These are phyloP conservation scores for Botryotinia narcissicola DNA, from an alignment of 2,329 filamentous ascomycete genomes.

Conservation along the genomic window DNA sequence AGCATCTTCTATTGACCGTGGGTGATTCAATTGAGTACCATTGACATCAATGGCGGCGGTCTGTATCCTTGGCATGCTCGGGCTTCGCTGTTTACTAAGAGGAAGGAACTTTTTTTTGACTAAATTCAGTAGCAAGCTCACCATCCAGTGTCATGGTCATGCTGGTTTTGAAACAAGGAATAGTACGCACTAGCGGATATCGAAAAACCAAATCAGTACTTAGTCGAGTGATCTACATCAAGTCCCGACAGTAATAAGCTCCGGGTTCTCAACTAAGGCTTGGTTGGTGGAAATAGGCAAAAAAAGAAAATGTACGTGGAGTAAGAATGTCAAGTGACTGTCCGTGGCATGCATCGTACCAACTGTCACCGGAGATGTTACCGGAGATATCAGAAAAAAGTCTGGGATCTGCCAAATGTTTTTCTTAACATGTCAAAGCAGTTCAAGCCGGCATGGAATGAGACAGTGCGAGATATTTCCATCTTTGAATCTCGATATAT, in stretches of 20 bases:
- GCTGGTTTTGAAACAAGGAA: not conserved
- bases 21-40: not conserved
- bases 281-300: not conserved
- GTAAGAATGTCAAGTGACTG: conserved; percentile 12
- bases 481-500: not conserved
- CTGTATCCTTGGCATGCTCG: not conserved
- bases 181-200: not conserved
- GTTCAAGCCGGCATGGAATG: not conserved
- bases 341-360: not conserved
- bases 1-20: not conserved
- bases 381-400: not conserved
- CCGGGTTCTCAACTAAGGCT: not conserved
- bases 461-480: not conserved
- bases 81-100: not conserved
- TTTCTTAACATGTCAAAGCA: not conserved
- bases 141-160: not conserved
- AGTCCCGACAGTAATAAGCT: not conserved
- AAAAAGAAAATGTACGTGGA: not conserved
- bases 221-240: not conserved
- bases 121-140: not conserved
- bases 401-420: not conserved
- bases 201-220: not conserved
- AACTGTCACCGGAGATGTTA: not conserved
- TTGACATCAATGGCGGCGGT: not conserved
- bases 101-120: not conserved